Conservation (phyloP, 176 grass and related monocot genomes). For the Oryza longistaminata region DNA sequence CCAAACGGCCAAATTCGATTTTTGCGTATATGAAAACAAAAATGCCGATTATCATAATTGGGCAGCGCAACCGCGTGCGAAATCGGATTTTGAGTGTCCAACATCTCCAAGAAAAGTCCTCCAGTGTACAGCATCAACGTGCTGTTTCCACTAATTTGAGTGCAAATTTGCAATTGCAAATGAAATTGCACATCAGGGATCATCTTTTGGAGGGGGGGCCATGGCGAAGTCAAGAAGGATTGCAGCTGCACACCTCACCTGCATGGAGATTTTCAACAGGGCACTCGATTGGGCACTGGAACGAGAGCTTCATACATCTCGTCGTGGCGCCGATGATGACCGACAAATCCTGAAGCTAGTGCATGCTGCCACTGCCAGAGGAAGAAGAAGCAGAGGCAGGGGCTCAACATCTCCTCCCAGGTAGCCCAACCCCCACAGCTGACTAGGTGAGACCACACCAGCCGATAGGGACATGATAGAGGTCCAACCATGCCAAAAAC, state of each 20-base stretch:
- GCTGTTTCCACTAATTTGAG: conserved; percentile 11
- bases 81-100: too few species aligned
- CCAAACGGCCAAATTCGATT: too few species aligned
- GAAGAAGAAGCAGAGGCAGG: conserved; percentile 35
- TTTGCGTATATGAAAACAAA: too few species aligned
- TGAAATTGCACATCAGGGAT: not conserved
- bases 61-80: too few species aligned
- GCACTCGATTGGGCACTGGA: conserved; percentile 46
- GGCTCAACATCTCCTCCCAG: not conserved
- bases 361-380: conserved; percentile 40
- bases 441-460: conserved; percentile 33
- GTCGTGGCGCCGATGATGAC: conserved; percentile 38
- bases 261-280: conserved; percentile 25
- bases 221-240: not conserved
- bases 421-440: not conserved
- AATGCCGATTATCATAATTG: too few species aligned
- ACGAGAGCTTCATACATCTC: not conserved
- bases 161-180: not conserved
- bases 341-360: conserved; percentile 25
- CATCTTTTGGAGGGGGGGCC: not conserved
- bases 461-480: not conserved
- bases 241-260: not conserved
- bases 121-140: not conserved
- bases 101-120: not conserved
- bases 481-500: not conserved